Conservation (phyloP, 257 asterid species). For the Eustoma russellianum region DNA sequence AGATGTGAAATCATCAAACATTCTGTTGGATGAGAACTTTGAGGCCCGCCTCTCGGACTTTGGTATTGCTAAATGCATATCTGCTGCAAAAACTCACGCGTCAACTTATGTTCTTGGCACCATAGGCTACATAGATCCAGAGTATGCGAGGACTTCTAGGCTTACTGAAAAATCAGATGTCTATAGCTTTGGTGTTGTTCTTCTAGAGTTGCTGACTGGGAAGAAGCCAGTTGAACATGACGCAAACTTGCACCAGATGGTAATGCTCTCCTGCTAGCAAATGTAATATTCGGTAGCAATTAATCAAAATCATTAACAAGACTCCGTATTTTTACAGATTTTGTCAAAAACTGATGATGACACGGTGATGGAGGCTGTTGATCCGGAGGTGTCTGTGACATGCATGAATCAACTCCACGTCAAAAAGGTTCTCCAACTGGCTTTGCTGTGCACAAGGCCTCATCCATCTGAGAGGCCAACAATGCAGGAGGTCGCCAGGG, state of each 20-base stretch:
- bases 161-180: constrained; percentile 89
- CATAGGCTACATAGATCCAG: constrained; percentile 96
- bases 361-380: constrained; percentile 89
- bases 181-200: constrained; percentile 91
- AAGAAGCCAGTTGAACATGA: constrained; percentile 82
- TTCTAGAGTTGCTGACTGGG: constrained; percentile 88
- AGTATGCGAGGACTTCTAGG: constrained; percentile 86
- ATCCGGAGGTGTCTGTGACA: constrained; percentile 78
- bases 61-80: constrained; percentile 73
- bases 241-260: constrained; percentile 86
- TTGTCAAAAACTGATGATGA: constrained; percentile 68
- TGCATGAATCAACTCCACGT: constrained; percentile 64
- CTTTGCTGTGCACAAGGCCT: constrained; percentile 73
- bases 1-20: constrained; percentile 90
- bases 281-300: too few species aligned
- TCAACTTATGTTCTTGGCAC: constrained; percentile 93
- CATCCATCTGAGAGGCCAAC: constrained; percentile 78
- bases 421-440: constrained; percentile 75
- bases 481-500: constrained; percentile 77
- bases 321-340: constrained; percentile 33
- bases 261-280: constrained; percentile 11
- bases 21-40: constrained; percentile 72
- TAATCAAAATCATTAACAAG: too few species aligned
- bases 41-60: constrained; percentile 94
- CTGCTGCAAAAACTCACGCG: constrained; percentile 67